phyloP scores from a whole-genome alignment of 495 filamentous ascomycete genomes.

The Podospora bellae-mahoneyi region DNA sequence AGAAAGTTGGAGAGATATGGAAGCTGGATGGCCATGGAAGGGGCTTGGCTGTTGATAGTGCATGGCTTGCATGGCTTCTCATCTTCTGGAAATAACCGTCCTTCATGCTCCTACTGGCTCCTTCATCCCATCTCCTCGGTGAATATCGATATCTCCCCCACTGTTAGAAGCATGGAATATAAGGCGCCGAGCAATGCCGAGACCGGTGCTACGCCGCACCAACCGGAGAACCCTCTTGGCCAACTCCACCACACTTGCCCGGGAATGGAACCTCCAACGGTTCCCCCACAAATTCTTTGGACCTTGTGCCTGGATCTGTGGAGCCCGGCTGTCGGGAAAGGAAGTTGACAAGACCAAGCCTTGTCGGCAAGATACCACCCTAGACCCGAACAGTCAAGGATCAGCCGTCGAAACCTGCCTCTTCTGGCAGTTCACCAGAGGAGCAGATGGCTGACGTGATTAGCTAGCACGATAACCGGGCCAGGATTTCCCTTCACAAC shows the following conservation, averaged over 20 bases:
- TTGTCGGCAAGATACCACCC: not conserved
- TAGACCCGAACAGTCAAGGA: slow-evolving; percentile 5
- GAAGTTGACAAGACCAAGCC: slow-evolving; percentile 15
- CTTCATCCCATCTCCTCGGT: not conserved
- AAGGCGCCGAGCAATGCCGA: slow-evolving; percentile 1
- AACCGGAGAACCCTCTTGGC: not conserved
- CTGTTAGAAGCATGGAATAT: not conserved
- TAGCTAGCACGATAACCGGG: not conserved
- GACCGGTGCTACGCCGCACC: not conserved
- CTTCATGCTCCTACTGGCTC: no score
- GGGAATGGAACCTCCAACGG: slow-evolving; percentile 10
- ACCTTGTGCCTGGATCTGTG: not conserved
- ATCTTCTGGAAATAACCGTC: not conserved
- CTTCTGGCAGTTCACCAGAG: slow-evolving; percentile 7
- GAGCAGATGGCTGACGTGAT: slow-evolving; percentile 4
- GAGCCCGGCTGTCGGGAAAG: slow-evolving; percentile 8
- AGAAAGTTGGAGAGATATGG: not conserved
- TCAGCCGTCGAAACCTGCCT: slow-evolving; percentile 8
- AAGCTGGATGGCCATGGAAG: not conserved
- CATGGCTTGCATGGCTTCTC: not conserved
- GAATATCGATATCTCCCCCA: not conserved
- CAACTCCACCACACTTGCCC: slow-evolving; percentile 1
- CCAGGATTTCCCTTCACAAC: not conserved
- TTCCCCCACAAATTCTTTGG: not conserved
- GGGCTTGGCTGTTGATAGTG: no score